Conservation (phyloP, 2,329 filamentous ascomycete species). For the Blumeriella jaapii region DNA sequence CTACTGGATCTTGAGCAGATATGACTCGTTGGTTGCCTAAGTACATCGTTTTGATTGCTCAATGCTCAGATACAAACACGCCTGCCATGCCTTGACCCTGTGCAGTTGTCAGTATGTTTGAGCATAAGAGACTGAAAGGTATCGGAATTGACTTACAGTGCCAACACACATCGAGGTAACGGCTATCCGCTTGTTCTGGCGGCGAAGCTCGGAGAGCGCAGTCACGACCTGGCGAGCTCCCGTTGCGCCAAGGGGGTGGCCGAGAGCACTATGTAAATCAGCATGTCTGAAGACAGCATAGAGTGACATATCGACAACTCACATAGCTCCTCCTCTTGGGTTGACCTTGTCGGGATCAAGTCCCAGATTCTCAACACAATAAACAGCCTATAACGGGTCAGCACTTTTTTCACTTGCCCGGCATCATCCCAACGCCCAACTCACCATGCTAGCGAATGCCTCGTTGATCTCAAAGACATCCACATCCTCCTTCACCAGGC, state of each 20-base stretch:
- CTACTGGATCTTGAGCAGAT: too few relatives aligned
- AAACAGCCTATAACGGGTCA: constrained; percentile 53
- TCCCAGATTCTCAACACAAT: constrained; percentile 78
- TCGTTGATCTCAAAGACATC: constrained; percentile 99
- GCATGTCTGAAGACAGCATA: too few relatives aligned
- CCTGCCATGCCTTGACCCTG: constrained; percentile 85
- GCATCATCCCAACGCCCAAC: constrained; percentile 30
- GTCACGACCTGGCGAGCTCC: constrained; percentile 88
- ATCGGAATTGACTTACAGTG: constrained; percentile 38
- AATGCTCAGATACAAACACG: constrained; percentile 84
- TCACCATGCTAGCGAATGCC: constrained; percentile 93
- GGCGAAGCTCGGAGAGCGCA: constrained; percentile 74
- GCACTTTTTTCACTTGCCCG: background rate
- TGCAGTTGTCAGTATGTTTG: background rate
- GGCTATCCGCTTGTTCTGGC: constrained; percentile 73
- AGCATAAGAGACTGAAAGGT: background rate
- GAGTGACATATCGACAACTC: too few relatives aligned
- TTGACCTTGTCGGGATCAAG: constrained; percentile 81
- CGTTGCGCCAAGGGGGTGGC: constrained; percentile 88
- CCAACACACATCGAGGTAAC: constrained; percentile 94
- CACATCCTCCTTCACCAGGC: constrained; percentile 72
- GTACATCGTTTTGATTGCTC: too few relatives aligned
- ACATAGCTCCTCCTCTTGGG: constrained; percentile 86
- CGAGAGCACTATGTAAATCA: constrained; percentile 68
- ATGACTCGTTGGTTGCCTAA: too few relatives aligned